phyloP scores from a whole-genome alignment of 305 asterid species.

The Salvia sclarea region DNA sequence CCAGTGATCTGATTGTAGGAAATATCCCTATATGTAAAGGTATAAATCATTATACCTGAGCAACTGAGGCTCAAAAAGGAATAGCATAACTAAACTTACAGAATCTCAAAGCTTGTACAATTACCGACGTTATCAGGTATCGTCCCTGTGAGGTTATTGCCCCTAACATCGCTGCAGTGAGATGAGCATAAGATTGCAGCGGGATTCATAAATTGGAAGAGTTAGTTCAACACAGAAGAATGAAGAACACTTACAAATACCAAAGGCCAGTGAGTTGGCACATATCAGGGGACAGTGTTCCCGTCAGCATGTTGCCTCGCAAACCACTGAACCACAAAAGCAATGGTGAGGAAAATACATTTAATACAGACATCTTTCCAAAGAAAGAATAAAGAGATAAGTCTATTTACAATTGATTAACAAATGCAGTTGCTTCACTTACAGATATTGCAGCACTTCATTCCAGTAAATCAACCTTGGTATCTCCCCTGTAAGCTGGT shows the following conservation, averaged over 20 bases:
- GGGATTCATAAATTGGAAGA: background rate
- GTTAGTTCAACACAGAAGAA: background rate
- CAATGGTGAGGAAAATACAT: background rate
- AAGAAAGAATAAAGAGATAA: background rate
- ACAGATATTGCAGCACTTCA: conserved; percentile 97
- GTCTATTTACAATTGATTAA: background rate
- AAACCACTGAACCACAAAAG: conserved; percentile 58
- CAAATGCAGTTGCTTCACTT: conserved; percentile 33
- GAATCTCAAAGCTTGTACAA: conserved; percentile 93
- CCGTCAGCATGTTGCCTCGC: conserved; percentile 79
- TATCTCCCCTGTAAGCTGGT: conserved; percentile 91
- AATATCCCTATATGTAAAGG: conserved; percentile 63
- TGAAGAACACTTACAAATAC: conserved; percentile 73
- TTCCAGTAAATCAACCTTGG: conserved; percentile 96
- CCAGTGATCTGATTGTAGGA: conserved; percentile 92
- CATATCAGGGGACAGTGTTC: conserved; percentile 88
- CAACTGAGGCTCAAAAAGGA: background rate
- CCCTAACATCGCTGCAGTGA: conserved; percentile 77
- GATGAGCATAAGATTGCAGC: background rate
- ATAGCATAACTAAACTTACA: conserved; percentile 50
- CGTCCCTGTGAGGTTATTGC: conserved; percentile 80
- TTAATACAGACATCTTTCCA: background rate
- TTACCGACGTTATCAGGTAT: conserved; percentile 94
- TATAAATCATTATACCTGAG: background rate
- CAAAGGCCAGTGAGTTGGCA: conserved; percentile 96